phyloP scores from a whole-genome alignment of 164 flowering plant genomes.

The Umbilicus rupestris region DNA sequence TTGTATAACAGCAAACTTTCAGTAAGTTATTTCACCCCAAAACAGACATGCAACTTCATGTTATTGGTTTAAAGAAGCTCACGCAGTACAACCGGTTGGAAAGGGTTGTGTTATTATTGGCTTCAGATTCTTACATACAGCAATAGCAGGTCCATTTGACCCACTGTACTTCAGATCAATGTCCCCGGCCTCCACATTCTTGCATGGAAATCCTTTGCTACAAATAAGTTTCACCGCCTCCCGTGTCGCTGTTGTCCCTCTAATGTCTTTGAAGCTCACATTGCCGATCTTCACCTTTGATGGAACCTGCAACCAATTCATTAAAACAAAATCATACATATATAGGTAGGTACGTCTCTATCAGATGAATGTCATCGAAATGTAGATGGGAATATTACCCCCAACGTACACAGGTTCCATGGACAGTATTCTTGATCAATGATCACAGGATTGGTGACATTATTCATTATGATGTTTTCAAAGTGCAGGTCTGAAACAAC shows the following conservation, averaged over 20 bases:
- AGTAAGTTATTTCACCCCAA: too few species aligned
- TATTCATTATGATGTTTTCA: conserved; percentile 31
- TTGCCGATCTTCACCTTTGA: conserved; percentile 14
- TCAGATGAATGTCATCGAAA: neutral
- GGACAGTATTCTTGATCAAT: conserved; percentile 62
- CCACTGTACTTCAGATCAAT: conserved; percentile 19
- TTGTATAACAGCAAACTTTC: too few species aligned
- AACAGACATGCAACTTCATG: too few species aligned
- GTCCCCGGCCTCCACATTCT: conserved; percentile 14
- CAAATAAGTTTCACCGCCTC: conserved; percentile 19
- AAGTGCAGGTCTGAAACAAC: conserved; percentile 26
- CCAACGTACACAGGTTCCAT: conserved; percentile 15
- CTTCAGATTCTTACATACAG: conserved; percentile 5
- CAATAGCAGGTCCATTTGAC: conserved; percentile 9
- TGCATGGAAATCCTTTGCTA: conserved; percentile 18
- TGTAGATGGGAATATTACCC: conserved; percentile 10
- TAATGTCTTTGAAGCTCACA: conserved; percentile 16
- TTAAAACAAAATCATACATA: neutral
- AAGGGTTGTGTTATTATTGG: neutral
- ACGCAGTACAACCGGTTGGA: neutral
- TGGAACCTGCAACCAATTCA: neutral
- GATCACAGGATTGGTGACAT: conserved; percentile 35
- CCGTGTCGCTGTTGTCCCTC: conserved; percentile 20
- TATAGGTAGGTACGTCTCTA: too few species aligned
- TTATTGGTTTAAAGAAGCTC: neutral